phyloP scores from a whole-genome alignment of 768 basidiomycete genomes.

The Rhizopogon vinicolor region DNA sequence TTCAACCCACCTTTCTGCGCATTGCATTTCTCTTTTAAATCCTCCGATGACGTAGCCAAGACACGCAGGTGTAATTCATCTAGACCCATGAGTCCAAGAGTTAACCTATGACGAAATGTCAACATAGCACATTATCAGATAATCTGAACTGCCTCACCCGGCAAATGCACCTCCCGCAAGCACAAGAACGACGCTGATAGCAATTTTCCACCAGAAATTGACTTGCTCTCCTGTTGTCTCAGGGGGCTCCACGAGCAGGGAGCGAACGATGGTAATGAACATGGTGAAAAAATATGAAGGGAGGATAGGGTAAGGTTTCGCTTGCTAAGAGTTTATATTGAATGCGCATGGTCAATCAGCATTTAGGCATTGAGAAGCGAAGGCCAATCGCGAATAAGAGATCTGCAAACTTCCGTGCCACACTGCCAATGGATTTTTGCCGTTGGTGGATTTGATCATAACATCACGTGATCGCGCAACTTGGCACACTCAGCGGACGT shows the following conservation, averaged over 20 bases:
- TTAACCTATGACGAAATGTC: constrained; percentile 47
- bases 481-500: no score
- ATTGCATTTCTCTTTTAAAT: constrained; percentile 59
- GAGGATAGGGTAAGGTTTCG: neutral
- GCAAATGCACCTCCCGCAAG: constrained; percentile 89
- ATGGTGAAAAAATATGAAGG: constrained; percentile 7
- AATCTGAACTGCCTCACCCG: constrained; percentile 50
- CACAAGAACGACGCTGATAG: constrained; percentile 65
- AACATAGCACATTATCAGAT: neutral
- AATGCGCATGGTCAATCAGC: neutral
- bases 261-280: constrained; percentile 7
- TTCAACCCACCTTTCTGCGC: constrained; percentile 56
- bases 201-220: constrained; percentile 72
- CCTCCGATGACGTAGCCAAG: constrained; percentile 76
- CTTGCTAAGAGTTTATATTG: neutral
- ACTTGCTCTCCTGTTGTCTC: constrained; percentile 19
- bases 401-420: no score
- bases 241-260: constrained; percentile 1
- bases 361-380: neutral
- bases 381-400: neutral
- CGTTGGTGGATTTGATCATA: no score
- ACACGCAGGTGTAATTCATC: constrained; percentile 90
- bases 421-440: no score
- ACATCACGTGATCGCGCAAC: no score
- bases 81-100: constrained; percentile 90